These are phyloP conservation scores for Trichosporon sp. DNA, from an alignment of 1,284 basidiomycete genomes.

Conservation along the genomic window DNA sequence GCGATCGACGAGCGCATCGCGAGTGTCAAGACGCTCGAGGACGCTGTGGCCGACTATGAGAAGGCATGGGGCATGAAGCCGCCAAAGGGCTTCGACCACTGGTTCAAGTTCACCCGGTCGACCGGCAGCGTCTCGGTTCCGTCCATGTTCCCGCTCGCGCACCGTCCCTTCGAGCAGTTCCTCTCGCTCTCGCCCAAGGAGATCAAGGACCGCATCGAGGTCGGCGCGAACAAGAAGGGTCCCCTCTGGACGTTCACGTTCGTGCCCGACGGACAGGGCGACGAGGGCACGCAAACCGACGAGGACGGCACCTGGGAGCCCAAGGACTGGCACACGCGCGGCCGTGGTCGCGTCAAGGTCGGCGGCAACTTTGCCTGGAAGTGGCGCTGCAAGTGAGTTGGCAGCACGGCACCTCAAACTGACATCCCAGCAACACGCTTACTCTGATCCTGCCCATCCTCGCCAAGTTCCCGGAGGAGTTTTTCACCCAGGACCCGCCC, in stretches of 20 bases:
- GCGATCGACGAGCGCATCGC: conserved; percentile 38
- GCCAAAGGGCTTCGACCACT: conserved; percentile 48
- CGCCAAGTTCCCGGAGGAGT: conserved; percentile 39
- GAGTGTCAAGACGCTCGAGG: conserved; percentile 34
- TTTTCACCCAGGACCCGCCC: conserved; percentile 42
- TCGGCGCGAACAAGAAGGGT: conserved; percentile 22
- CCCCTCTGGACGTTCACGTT: conserved; percentile 42
- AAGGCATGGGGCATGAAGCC: conserved; percentile 43
- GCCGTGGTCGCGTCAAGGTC: conserved; percentile 41
- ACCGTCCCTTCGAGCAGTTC: conserved; percentile 46
- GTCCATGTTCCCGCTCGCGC: conserved; percentile 42
- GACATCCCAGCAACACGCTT: conserved; percentile 43
- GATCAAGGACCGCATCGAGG: conserved; percentile 39
- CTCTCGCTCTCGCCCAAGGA: conserved; percentile 39
- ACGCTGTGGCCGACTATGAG: conserved; percentile 46
- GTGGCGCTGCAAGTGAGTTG: conserved; percentile 51
- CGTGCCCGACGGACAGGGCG: conserved; percentile 47
- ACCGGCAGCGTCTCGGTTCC: conserved; percentile 33
- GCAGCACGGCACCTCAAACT: too few species aligned
- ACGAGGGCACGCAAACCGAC: conserved; percentile 40
- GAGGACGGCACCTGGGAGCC: conserved; percentile 36
- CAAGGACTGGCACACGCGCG: conserved; percentile 32
- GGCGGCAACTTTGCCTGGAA: conserved; percentile 38
- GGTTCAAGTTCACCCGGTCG: conserved; percentile 46
- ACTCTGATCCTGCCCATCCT: conserved; percentile 43